Base-by-base conservation (phyloP, 371 early-diverging fungal species). In the Rhizomucor pusillus region DNA sequence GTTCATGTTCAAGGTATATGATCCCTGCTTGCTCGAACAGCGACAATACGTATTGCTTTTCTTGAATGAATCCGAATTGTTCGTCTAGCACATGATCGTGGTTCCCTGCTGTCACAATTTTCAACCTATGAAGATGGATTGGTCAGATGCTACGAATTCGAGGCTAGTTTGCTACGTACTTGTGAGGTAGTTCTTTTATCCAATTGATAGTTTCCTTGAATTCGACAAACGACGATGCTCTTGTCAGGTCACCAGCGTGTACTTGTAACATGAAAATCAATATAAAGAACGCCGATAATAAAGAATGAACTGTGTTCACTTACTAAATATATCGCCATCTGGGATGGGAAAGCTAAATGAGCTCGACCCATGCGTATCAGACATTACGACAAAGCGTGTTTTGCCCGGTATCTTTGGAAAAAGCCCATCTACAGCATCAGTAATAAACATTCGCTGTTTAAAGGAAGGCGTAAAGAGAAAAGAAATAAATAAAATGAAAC, bases 61-160 rank as follows among this genome's bases (percentile, higher is more conserved):
- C 18, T 22, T 44, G 25, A 0, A 45, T 41, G 46, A 40, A 58
- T 0, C 57, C 62, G 44, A 64, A 69, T 1, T 34, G 52, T 5
- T 47, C 40, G 34, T 78, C 79, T 3, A 78, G 43, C 6, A 60
- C 52, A 33, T 68, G 57, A 34, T 83, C 84, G 45, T 83, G 84
- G 37, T 83, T 83, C 1, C 84, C 84, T 0, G 66, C 84, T 47
- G 73, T 67, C 11, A 81, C 62, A 9, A 83, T 65, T 46, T 83
- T 83, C 23, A 75, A 16, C 44, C 79, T 79, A 40, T 43, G 24
- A 4, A 22, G 14, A 22, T 13, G 9, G 35, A 13, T 18, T 50
- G 55, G 16, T 11, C 19, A 48, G 47, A 49, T 6, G 19, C n/a
- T n/a, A n/a, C n/a, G 50, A 41, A 53, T 41, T 40, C 36, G 7